Evolutionary conservation across 2,329 filamentous ascomycete species (phyloP), one percentile per base, ranked within the genome.

Genomic region (Scedosporium dehoogii): DNA sequence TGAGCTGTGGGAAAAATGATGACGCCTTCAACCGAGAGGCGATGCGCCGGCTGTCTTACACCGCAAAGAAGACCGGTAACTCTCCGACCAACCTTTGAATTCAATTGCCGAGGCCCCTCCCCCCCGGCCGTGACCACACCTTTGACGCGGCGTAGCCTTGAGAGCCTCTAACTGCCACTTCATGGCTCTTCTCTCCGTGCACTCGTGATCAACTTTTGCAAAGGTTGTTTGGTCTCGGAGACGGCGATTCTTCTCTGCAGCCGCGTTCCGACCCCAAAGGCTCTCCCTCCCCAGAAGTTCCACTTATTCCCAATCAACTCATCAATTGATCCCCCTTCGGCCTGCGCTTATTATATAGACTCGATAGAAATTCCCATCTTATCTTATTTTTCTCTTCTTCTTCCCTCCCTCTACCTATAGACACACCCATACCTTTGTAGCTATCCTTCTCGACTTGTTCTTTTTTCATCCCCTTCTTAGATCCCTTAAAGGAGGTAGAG

Each of bases 51-150:
- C 33, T 14, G 10, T 14, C 33, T 38, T 4, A 38, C 33, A 55
- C 6, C 12, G 7, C 51, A 18, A 23, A 55, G 6, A 55, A 9
- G 18, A 10, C 51, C 23, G 6, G 18, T 6, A 18, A 12, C 18
- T 16, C 18, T 27, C 6, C 6, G 7, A 55, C 16, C n/a, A 3
- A 6, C 12, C 51, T 6, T n/a, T 55, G 51, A 16, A 29, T 55
- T 55, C 51, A 55, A 55, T 55, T 55, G 51, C 51, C 51, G 51
- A 55, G 51, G 51, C 51, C 51, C 51, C 51, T 23, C 23, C 51
- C 23, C 48, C 21, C 21, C 23, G 12, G 51, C 23, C 12, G 23
- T 55, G 51, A 55, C 51, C 51, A 55, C 51, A 55, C 18, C 44
- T 48, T 55, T 7, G 51, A 55, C 51, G 21, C 51, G 51, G 21